phyloP scores from a whole-genome alignment of 148 eudicot species.

The Diospyros kaki region DNA sequence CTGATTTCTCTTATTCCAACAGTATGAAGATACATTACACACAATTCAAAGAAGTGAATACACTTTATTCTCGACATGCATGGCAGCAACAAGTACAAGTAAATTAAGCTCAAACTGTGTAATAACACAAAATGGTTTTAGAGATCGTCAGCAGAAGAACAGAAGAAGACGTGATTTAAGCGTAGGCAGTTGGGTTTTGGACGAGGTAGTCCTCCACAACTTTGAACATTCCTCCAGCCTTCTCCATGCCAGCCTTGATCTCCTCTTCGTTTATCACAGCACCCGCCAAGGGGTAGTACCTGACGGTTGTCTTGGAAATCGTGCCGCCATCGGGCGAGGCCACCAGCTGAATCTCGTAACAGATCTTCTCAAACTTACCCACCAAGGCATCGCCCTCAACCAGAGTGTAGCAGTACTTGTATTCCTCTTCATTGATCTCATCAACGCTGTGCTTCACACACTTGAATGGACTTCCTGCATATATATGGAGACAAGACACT shows the following conservation, averaged over 20 bases:
- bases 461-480: background rate
- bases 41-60: too few species aligned
- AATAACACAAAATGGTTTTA: too few species aligned
- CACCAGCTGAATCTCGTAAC: background rate
- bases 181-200: background rate
- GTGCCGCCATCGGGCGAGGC: background rate
- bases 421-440: background rate
- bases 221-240: background rate
- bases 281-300: background rate
- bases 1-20: too few species aligned
- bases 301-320: background rate
- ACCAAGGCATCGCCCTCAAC: background rate
- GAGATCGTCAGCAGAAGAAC: too few species aligned
- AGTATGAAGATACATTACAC: too few species aligned
- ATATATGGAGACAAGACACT: background rate
- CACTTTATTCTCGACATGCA: too few species aligned
- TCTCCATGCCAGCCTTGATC: slow-evolving; percentile 3
- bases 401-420: background rate
- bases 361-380: background rate
- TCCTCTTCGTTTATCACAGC: background rate
- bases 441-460: background rate
- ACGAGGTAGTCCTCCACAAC: slow-evolving; percentile 10
- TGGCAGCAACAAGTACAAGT: too few species aligned
- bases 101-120: too few species aligned
- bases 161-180: background rate